Base-by-base conservation (phyloP, 2,329 filamentous ascomycete genomes). In the Metarhizium sp. region DNA sequence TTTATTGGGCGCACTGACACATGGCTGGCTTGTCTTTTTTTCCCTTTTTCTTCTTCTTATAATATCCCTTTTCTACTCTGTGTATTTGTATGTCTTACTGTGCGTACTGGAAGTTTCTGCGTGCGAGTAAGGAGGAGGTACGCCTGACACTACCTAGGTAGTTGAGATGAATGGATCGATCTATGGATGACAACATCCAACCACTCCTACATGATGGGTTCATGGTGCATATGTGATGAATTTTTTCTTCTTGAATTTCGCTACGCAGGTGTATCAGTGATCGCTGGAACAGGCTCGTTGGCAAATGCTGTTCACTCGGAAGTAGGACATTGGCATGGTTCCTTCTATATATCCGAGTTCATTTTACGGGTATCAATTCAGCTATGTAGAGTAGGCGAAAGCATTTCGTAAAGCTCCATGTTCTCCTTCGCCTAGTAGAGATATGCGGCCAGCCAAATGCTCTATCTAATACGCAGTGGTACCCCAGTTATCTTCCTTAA, bases 401-500 rank as follows among this genome's bases (percentile, higher is more conserved):
- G 46, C 16, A 29, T 11, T 20, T 47, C 46, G 2, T 16, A 25
- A 25, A 53, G 51, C 25, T 53, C 34, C 29, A 30, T 13, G 43
- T n/a, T 48, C 45, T 30, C 7, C 11, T 29, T 6, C 45, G 25
- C 20, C 11, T 18, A 16, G 42, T 6, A 14, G 42, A 45, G n/a
- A 18, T 5, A 18, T 16, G 6, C 18, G n/a, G 16, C 6, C n/a
- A 16, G 6, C 18, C 8, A 18, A 8, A 0, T 34, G 32, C 32
- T 34, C 32, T 11, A 34, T 34, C 38, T 52, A 67, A 42, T 61
- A 60, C 47, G 64, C 64, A 16, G 59, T 58, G 34, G 74, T 72
- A 59, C 75, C 76, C 75, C 78, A 76, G 69, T 99, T 99, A 73
- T 99, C 94, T 67, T 88, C 84, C 69, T 87, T 87, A 77, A 99